Percentiles rank a stretch among this genome's conserved stretches.
These are phyloP conservation scores for Ophiocordyceps polyrhachis-furcata DNA, from an alignment of 2,329 filamentous ascomycete species.

Conservation along the genomic window DNA sequence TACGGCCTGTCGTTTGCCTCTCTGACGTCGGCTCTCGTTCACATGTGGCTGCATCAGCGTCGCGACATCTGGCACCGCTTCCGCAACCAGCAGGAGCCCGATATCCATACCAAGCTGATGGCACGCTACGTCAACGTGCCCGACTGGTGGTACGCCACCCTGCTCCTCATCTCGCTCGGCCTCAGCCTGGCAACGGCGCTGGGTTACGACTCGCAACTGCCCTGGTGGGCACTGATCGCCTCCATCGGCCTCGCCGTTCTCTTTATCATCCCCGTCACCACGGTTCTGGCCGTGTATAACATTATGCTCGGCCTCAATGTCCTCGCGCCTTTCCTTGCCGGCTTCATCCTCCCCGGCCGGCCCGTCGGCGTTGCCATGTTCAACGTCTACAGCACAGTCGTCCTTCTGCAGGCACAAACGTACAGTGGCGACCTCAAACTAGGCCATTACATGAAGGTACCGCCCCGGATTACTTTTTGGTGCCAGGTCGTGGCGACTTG, in stretches of 20 bases:
- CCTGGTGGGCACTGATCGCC: slow-evolving; percentile 12
- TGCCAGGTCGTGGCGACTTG: slow-evolving; percentile 1
- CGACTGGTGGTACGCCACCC: slow-evolving; percentile 19
- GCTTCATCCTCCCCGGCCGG: slow-evolving; percentile 9
- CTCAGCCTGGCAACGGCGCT: slow-evolving; percentile 12
- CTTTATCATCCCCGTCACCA: slow-evolving; percentile 9
- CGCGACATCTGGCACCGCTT: slow-evolving; percentile 25
- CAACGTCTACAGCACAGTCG: slow-evolving; percentile 9
- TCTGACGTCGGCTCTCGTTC: slow-evolving; percentile 24
- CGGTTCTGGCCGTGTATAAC: slow-evolving; percentile 16
- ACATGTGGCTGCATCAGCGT: slow-evolving; percentile 18
- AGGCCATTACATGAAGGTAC: slow-evolving; percentile 30
- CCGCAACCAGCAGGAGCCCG: slow-evolving; percentile 20
- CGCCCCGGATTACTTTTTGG: slow-evolving; percentile 13
- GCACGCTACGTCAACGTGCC: slow-evolving; percentile 16
- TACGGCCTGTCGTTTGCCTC: slow-evolving; percentile 24
- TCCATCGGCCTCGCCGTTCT: slow-evolving; percentile 9
- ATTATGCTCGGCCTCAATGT: slow-evolving; percentile 20
- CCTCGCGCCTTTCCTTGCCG: slow-evolving; percentile 17
- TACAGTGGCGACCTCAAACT: slow-evolving; percentile 30
- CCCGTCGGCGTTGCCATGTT: slow-evolving; percentile 10
- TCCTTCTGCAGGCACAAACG: slow-evolving; percentile 21
- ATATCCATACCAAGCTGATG: slow-evolving; percentile 18
- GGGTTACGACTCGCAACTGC: slow-evolving; percentile 10
- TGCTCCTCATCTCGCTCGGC: slow-evolving; percentile 14